Evolutionary conservation across 2,329 filamentous ascomycete genomes (phyloP).

Genomic region (Fusarium devonianum): DNA sequence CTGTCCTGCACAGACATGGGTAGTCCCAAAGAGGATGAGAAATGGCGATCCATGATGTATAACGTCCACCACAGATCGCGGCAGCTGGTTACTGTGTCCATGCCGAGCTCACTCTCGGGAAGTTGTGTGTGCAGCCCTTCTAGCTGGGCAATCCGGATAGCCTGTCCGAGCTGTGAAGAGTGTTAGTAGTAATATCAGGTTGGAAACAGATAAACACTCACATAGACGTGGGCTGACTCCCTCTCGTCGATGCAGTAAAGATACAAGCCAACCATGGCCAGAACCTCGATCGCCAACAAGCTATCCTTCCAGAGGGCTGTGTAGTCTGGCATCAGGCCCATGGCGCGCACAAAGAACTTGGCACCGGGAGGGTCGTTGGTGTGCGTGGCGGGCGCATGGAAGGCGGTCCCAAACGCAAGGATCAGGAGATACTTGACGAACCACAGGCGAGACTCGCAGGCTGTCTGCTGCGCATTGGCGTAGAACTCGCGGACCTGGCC

Average conservation of each 20-base stretch:
- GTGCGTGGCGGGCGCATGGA: slow-evolving; percentile 35
- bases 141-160: slow-evolving; percentile 51
- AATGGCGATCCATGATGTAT: slow-evolving; percentile 51
- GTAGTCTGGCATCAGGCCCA: slow-evolving; percentile 48
- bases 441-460: slow-evolving; percentile 48
- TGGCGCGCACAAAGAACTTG: slow-evolving; percentile 45
- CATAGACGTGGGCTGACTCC: slow-evolving; percentile 44
- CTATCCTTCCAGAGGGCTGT: slow-evolving; percentile 48
- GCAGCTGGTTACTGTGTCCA: slow-evolving; percentile 43
- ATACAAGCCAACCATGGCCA: slow-evolving; percentile 48
- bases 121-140: slow-evolving; percentile 52
- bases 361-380: slow-evolving; percentile 44
- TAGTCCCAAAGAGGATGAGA: slow-evolving; percentile 49
- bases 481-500: slow-evolving; percentile 40
- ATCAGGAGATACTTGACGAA: slow-evolving; percentile 60
- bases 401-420: slow-evolving; percentile 50
- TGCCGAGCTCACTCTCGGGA: slow-evolving; percentile 46
- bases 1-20: slow-evolving; percentile 49
- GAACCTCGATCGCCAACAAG: slow-evolving; percentile 47
- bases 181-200: not conserved
- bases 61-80: slow-evolving; percentile 52
- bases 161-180: slow-evolving; percentile 46
- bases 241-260: slow-evolving; percentile 49
- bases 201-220: slow-evolving; percentile 8
- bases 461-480: slow-evolving; percentile 29